Base-by-base conservation (phyloP, 495 filamentous ascomycete genomes). In the Beverwykella pulmonaria region DNA sequence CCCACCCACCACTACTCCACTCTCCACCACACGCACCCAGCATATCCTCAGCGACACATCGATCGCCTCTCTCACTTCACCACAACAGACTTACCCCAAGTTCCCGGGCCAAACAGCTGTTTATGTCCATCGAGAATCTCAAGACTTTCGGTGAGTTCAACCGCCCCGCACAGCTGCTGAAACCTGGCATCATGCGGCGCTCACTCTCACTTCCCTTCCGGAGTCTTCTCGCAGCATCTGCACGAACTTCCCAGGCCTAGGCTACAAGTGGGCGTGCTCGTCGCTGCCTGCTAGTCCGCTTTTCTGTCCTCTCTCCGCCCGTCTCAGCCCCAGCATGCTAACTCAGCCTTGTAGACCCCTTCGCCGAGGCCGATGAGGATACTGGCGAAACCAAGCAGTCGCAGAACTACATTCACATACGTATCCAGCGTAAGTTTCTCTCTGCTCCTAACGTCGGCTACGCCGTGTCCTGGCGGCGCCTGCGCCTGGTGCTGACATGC, bases 51-150 rank as follows among this genome's bases (percentile, higher is more conserved):
- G 58, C 67, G 47, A 47, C 47, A 59, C 54, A 2, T 64, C 55
- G 32, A 65, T 56, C 61, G 56, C 67, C 41, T 53, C 54, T 54
- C 39, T 44, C 60, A 53, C 59, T 59, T 44, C 26, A 23, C 23
- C 50, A 26, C 55, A 50, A 53, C 57, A 71, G 63, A 67, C 58
- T 63, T 59, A 61, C 63, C 59, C 64, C 59, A 68, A 59, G 61
- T 65, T 50, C 26, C 39, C 47, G 48, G 59, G 67, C 32, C 60
- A 67, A 58, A 53, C 61, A 68, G 53, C 48, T 61, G 61, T 96
- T 95, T 96, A 97, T 96, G 93, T 96, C 92, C 88, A 97, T 97
- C 92, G 90, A 97, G 94, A 97, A 98, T 87, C 91, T 97, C 82
- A 96, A 96, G 88, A 89, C 92, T 87, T 94, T 93, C 89, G 94